Conservation (phyloP, 257 asterid genomes). For the Nicotiana knightiana region DNA sequence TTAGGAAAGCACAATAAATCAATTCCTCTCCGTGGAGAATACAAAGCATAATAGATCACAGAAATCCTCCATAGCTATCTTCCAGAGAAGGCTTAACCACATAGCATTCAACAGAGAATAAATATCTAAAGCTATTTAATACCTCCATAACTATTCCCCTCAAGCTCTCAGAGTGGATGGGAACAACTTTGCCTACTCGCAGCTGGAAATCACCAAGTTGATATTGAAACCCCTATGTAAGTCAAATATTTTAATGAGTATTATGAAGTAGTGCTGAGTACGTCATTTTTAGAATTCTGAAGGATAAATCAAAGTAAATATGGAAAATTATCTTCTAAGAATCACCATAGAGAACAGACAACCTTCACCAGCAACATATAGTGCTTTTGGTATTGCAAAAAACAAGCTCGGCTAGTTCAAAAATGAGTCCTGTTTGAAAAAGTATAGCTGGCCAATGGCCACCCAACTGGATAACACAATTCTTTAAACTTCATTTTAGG, state of each 20-base stretch:
- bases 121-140: slow-evolving; percentile 6
- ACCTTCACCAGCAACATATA: neutral
- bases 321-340: neutral
- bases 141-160: slow-evolving; percentile 99
- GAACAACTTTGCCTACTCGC: slow-evolving; percentile 96
- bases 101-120: neutral
- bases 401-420: neutral
- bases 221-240: slow-evolving; percentile 15
- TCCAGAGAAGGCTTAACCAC: neutral
- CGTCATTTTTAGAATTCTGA: neutral
- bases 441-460: neutral
- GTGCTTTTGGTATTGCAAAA: neutral
- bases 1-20: neutral
- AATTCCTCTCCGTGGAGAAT: neutral
- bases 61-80: neutral
- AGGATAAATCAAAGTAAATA: neutral
- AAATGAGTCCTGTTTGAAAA: neutral
- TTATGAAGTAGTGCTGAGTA: neutral
- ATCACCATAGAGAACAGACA: neutral
- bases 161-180: slow-evolving; percentile 66
- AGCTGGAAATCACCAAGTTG: slow-evolving; percentile 87
- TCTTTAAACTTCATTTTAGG: neutral
- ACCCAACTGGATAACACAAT: neutral
- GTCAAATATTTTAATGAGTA: neutral
- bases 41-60: neutral